phyloP scores from a whole-genome alignment of 2,329 filamentous ascomycete species.

The Fusarium sulawesiense region DNA sequence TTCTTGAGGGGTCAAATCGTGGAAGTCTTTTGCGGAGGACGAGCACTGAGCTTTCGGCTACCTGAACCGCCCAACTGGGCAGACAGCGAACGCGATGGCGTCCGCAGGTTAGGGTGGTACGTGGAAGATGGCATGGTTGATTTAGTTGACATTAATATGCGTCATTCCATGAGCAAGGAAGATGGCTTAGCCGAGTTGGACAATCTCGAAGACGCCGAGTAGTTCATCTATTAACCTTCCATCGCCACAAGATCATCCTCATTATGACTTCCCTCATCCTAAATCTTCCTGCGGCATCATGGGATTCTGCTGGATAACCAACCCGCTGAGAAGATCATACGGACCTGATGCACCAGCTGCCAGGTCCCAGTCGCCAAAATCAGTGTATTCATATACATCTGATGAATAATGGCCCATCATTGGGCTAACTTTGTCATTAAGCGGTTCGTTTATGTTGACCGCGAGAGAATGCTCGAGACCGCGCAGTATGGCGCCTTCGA shows the following conservation, averaged over 20 bases:
- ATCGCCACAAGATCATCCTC: background rate
- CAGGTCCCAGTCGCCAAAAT: conserved; percentile 52
- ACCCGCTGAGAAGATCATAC: conserved; percentile 47
- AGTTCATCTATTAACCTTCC: conserved; percentile 20
- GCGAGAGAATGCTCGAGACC: conserved; percentile 53
- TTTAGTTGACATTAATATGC: conserved; percentile 43
- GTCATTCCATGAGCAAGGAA: conserved; percentile 30
- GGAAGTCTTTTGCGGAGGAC: conserved; percentile 48
- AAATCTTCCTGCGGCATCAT: conserved; percentile 44
- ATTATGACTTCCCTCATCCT: conserved; percentile 18
- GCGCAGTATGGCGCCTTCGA: conserved; percentile 53
- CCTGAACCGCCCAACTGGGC: conserved; percentile 33
- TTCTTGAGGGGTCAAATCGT: conserved; percentile 45
- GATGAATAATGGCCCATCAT: conserved; percentile 44
- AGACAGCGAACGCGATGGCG: conserved; percentile 12
- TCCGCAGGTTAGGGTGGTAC: conserved; percentile 47
- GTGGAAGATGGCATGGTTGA: conserved; percentile 48
- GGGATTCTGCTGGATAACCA: conserved; percentile 41
- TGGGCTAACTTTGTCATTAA: conserved; percentile 47
- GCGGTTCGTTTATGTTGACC: conserved; percentile 50
- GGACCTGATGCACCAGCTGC: conserved; percentile 44
- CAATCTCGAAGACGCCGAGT: conserved; percentile 38
- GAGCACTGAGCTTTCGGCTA: conserved; percentile 47
- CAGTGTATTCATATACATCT: conserved; percentile 49
- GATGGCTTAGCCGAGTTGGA: conserved; percentile 34